Percentiles rank a stretch among this genome's conserved stretches.
Conservation (phyloP, 164 flowering plant species). For the Saururus chinensis region DNA sequence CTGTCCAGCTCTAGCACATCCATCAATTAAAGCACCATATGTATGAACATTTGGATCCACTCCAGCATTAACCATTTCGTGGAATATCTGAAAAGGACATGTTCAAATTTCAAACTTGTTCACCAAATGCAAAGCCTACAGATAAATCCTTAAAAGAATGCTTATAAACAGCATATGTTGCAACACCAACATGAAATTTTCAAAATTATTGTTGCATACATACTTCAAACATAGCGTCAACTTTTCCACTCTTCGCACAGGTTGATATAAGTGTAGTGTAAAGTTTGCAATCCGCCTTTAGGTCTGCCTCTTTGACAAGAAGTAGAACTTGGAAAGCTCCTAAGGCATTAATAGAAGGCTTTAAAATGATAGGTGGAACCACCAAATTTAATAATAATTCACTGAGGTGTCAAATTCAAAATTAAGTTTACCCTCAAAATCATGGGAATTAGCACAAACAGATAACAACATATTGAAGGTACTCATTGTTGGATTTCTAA, state of each 20-base stretch:
- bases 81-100: constrained; percentile 54
- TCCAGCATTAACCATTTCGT: constrained; percentile 87
- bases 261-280: constrained; percentile 88
- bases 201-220: not conserved
- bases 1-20: constrained; percentile 94
- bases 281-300: constrained; percentile 84
- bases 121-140: constrained; percentile 5
- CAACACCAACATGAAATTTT: not conserved
- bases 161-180: too few species aligned
- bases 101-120: not conserved
- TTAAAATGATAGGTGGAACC: not conserved
- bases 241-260: constrained; percentile 89
- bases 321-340: constrained; percentile 72
- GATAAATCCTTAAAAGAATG: not conserved
- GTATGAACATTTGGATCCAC: constrained; percentile 87
- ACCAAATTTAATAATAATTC: too few species aligned
- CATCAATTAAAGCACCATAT: constrained; percentile 94
- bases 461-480: constrained; percentile 96
- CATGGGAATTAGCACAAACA: constrained; percentile 79
- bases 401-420: not conserved
- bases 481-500: constrained; percentile 70
- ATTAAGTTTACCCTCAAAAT: constrained; percentile 54
- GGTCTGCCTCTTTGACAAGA: constrained; percentile 60
- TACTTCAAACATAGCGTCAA: constrained; percentile 94
- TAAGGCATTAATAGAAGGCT: constrained; percentile 11